Evolutionary conservation across 2,329 filamentous ascomycete genomes (phyloP), one percentile per base, ranked within the genome.

Genomic region (Kalaharituber pfeilii): DNA sequence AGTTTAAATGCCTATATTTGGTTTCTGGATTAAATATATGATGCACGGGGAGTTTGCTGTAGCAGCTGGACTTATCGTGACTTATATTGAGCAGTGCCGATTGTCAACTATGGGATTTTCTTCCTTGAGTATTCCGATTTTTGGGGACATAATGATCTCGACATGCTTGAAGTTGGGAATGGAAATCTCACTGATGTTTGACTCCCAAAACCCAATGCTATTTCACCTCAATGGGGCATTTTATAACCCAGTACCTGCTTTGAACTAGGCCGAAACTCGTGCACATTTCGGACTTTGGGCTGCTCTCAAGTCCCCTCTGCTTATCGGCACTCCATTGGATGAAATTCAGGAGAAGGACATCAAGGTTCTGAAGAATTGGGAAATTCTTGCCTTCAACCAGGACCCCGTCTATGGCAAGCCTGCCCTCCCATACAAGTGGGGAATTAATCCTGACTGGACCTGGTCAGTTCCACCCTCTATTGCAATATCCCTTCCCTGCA

Each of bases 401-500:
- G 68, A 71, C 52, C 58, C 67, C n/a, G 63, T 68, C 4, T 67
- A 66, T n/a, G 72, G 71, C 5, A 59, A 66, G 2, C 67, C 67
- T 0, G 66, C 67, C 6, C 64, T 63, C 58, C 67, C 66, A 59
- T 72, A 70, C 61, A 69, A 70, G 53, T 73, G 71, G 71, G 75
- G 74, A 1, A 65, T 68, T 2, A 75, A 76, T 57, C 65, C 69
- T 0, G 70, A 75, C 59, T 71, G 69, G 62, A 74, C 73, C 0
- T 76, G 70, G 57, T 55, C 50, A 9, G 39, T n/a, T n/a, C n/a
- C n/a, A n/a, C n/a, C n/a, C n/a, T n/a, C n/a, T n/a, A n/a, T n/a
- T n/a, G n/a, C n/a, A n/a, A n/a, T n/a, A n/a, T n/a, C n/a, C n/a
- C n/a, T n/a, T n/a, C n/a, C n/a, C n/a, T n/a, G n/a, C n/a, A n/a